Evolutionary conservation across 1,139 yeast genomes (phyloP), one percentile per base, ranked within the genome.

Genomic region (Candida sp.): DNA sequence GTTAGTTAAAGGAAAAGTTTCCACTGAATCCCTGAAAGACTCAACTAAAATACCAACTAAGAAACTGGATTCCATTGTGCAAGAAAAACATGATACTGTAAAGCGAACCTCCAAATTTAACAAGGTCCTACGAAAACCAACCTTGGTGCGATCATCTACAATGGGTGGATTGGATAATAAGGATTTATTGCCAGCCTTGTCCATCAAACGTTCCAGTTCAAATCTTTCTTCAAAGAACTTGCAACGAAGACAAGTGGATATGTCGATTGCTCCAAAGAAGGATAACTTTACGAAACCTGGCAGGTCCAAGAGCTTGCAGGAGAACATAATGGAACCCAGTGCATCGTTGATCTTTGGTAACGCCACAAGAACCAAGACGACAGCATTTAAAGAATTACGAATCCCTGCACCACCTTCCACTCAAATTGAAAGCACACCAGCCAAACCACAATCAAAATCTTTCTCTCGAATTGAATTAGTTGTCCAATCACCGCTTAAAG

Each of bases 171-270:
- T 42, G 11, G 57, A 54, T 39, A 57, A 51, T 19, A 56, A 57
- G 4, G 58, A 60, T 22, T 52, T 66, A 43, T 50, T 60, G 29
- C 74, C 72, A 1, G 65, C 68, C 2, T 52, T 64, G 36, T 53
- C 63, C 27, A 54, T 75, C 21, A 70, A 67, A 38, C 57, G 79
- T 41, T 70, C 79, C 1, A 73, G 67, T 43, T 73, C 79, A 0
- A 70, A 63, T 42, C 58, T 76, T 47, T 68, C 74, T 3, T 60
- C 79, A 0, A 70, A 66, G 33, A 65, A 66, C 44, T 52, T 77
- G 38, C 70, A 73, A 33, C 69, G 71, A 47, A 55, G 81, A 39
- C 77, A 75, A 50, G 75, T 77, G n/a, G 81, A 77, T 42, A 63
- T 77, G 52, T 62, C 74, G 1, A 37, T 56, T 21, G 43, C 35